Evolutionary conservation across 2,329 filamentous ascomycete species (phyloP).

Genomic region (Neoarthrinium moseri): DNA sequence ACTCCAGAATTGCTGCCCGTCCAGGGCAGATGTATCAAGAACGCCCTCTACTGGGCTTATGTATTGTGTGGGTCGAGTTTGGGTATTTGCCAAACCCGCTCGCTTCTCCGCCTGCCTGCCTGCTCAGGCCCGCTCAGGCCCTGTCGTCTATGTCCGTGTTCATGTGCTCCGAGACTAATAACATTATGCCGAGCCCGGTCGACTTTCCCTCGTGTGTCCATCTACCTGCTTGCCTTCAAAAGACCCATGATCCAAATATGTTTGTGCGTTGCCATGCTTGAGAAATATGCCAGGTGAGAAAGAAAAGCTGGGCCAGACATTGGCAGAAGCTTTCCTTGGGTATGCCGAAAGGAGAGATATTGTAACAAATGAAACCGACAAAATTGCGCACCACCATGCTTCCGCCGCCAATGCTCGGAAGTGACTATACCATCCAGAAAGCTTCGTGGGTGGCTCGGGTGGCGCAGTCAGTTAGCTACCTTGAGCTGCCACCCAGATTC

Average conservation of each 20-base stretch:
- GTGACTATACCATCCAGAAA: no score
- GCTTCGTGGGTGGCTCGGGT: no score
- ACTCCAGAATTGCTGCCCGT: not conserved
- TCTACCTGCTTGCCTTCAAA: slow-evolving; percentile 3
- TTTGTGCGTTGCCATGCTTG: not conserved
- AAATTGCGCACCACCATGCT: no score
- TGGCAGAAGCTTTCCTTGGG: not conserved
- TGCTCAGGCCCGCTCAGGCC: no score
- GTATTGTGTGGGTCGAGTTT: no score
- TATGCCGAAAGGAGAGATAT: not conserved
- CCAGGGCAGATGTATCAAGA: no score
- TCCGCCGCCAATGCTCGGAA: no score
- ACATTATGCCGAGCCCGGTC: not conserved
- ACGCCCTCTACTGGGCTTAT: no score
- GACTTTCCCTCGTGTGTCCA: not conserved
- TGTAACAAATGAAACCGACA: not conserved
- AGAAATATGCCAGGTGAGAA: not conserved
- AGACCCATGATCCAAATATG: slow-evolving; percentile 2
- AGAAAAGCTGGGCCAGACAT: not conserved
- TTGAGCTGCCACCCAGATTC: not conserved
- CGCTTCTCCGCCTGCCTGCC: not conserved
- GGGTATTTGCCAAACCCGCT: not conserved
- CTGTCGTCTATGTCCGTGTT: not conserved
- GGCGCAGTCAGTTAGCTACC: not conserved
- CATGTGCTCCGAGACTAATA: not conserved